Base-by-base conservation (phyloP, 345 rosid genomes). In the Brassica rapa region DNA sequence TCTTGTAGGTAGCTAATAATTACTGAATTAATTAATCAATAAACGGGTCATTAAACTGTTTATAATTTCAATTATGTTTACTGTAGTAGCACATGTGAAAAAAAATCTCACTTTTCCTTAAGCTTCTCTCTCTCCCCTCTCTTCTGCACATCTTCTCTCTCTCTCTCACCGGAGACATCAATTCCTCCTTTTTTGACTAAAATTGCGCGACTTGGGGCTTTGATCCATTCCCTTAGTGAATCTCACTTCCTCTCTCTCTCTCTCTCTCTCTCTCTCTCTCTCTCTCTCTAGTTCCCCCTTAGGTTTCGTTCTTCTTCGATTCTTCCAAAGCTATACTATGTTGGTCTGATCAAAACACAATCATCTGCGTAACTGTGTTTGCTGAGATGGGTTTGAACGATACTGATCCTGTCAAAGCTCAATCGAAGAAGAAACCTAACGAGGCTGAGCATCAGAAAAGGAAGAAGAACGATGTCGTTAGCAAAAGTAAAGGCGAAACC, bases 401-500 rank as follows among this genome's bases (percentile, higher is more conserved):
- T 25, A 59, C 51, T 24, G 70, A 12, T 53, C 35, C 30, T 51
- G 49, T 39, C 4, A 74, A 68, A 63, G 29, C 55, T 41, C 62
- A 72, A 72, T 76, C 77, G 21, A 63, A 81, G 25, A 49, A 72
- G 61, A 71, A 76, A 71, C 29, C 70, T 23, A 70, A 35, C 35
- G 77, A 65, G 70, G n/a, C 6, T 55, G 89, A 88, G 89, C 81
- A 70, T 66, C 85, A 81, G 85, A 80, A 82, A 81, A 80, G 70
- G 74, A 87, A 33, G 53, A 43, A n/a, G 8, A 61, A 12, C 66
- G 72, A 53, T 67, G 82, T 56, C 55, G 73, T 4, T 49, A 4
- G 2, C 35, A 68, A 46, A 56, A 30, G 69, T 56, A 64, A 41
- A 75, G 46, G 80, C 81, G 84, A 84, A 74, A 68, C 86, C 79